Evolutionary conservation across 2,329 filamentous ascomycete genomes (phyloP).

Genomic region (Ophiostoma sp.): DNA sequence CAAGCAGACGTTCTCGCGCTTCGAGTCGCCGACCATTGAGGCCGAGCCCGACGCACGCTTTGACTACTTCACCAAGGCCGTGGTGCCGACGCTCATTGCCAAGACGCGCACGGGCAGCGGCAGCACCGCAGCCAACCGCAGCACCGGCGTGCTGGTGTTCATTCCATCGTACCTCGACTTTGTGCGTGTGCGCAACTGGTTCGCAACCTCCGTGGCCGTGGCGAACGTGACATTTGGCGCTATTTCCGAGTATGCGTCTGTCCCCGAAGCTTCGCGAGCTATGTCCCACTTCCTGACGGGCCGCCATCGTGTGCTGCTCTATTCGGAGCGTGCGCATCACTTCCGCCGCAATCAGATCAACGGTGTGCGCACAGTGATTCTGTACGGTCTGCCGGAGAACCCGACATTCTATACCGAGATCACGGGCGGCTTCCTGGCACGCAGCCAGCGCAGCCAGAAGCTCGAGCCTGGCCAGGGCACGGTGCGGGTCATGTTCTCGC

Average conservation of each 20-base stretch:
- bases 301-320: constrained; percentile 78
- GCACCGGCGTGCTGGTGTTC: constrained; percentile 75
- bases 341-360: constrained; percentile 84
- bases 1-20: constrained; percentile 87
- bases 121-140: background rate
- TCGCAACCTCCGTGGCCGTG: constrained; percentile 67
- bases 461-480: constrained; percentile 60
- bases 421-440: constrained; percentile 64
- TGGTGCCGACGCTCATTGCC: constrained; percentile 74
- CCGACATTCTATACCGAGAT: constrained; percentile 78
- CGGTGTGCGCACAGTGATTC: constrained; percentile 79
- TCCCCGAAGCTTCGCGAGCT: constrained; percentile 77
- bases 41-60: constrained; percentile 86
- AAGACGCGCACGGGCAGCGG: constrained; percentile 55
- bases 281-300: constrained; percentile 85
- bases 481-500: constrained; percentile 71
- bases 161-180: constrained; percentile 95
- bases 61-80: constrained; percentile 80
- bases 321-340: constrained; percentile 95
- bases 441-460: constrained; percentile 57
- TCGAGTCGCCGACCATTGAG: constrained; percentile 68
- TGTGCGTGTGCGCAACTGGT: constrained; percentile 87
- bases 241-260: constrained; percentile 83
- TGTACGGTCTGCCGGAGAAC: constrained; percentile 86
- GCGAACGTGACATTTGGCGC: constrained; percentile 68